phyloP scores from a whole-genome alignment of 306 rosid genomes.

The Acacia acuminata region DNA sequence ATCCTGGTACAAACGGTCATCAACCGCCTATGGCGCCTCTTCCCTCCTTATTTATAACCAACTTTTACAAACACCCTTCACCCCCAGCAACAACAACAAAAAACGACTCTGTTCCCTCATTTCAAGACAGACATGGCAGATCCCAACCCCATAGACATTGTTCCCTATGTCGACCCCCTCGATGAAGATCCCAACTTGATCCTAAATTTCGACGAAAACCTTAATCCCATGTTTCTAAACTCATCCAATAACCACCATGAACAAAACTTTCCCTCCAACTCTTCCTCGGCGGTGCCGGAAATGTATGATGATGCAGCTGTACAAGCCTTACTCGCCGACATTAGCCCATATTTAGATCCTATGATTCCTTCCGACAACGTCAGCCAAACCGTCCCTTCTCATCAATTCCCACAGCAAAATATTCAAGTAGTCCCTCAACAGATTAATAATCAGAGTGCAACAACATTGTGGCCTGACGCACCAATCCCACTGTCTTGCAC shows the following conservation, averaged over 20 bases:
- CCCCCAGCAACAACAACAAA: no score
- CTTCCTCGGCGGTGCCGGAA: not conserved
- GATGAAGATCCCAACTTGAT: slow-evolving; percentile 10
- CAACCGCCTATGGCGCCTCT: slow-evolving; percentile 1
- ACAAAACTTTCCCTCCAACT: not conserved
- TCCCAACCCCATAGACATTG: slow-evolving; percentile 30
- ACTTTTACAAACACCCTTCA: not conserved
- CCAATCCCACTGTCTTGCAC: slow-evolving; percentile 48
- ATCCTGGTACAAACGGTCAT: not conserved
- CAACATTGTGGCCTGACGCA: slow-evolving; percentile 36
- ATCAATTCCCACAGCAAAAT: not conserved
- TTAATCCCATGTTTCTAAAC: slow-evolving; percentile 23
- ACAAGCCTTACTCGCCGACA: not conserved
- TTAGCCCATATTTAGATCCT: not conserved
- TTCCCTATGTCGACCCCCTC: not conserved
- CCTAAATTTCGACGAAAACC: slow-evolving; percentile 20
- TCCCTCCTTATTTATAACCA: not conserved
- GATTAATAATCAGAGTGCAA: not conserved
- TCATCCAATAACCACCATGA: not conserved
- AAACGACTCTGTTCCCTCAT: no score
- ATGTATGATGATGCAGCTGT: not conserved
- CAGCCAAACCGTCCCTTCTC: slow-evolving; percentile 33
- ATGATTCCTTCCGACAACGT: not conserved
- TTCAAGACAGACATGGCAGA: slow-evolving; percentile 40
- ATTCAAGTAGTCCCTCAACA: not conserved